Base-by-base conservation (phyloP, 169 alveolate species). In the Eimeria tenella region DNA sequence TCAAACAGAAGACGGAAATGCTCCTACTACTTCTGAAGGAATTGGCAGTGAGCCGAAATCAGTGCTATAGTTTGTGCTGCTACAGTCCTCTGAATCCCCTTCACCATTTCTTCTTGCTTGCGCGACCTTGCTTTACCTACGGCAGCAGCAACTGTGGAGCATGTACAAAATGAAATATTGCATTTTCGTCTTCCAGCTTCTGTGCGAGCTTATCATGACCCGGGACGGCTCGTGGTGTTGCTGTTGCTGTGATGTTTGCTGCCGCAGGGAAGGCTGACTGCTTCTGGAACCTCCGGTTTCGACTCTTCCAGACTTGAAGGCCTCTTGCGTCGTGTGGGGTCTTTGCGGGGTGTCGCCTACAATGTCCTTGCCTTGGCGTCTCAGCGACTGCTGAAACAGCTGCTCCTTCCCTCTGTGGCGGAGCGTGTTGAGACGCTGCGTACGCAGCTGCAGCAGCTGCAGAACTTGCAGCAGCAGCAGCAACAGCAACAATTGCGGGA, bases 391-490 rank as follows among this genome's bases (percentile, higher is more conserved):
- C 63, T 50, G 70, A 77, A 77, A 68, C 87, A 77, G 87, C 87
- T 77, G 87, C 87, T 77, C 70, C 87, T 77, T 63, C 87, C 87
- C 11, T 6, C 87, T 15, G 87, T 77, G 3, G 52, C 63, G 4
- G 63, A 11, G 50, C 87, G 87, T 21, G 87, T 77, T 7, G 68
- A 4, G 50, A 8, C 70, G 5, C 70, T 77, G 21, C 87, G 87
- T 49, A 4, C 50, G 70, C 87, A 77, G 87, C 87, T 77, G 87
- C 87, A 52, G 53, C 87, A 52, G n/a, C 87, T 77, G 87, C 87
- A 52, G 50, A 52, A 74, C 58, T 56, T 10, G 84, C 84, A 74
- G 84, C 81, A 70, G 10, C 84, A 50, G 31, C 15, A 31, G 62
- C 70, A 77, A 70, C 87, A 77, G 68, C 63, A n/a, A 50, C 31